Conservation (phyloP, 2,329 filamentous ascomycete species). For the Penicillium sp. region DNA sequence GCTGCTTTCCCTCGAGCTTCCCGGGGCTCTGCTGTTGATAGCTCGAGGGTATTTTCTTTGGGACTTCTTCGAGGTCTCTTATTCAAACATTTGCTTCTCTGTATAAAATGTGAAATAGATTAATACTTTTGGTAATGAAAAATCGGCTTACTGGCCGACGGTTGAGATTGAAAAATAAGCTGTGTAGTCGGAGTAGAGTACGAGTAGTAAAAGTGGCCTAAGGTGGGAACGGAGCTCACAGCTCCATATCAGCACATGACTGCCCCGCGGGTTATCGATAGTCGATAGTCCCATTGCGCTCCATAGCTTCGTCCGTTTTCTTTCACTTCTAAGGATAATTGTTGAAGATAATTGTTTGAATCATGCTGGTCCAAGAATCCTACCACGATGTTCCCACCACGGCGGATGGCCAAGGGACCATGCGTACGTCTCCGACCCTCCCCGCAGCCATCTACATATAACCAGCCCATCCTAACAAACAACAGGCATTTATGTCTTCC, state of each 20-base stretch:
- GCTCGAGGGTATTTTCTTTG: background rate
- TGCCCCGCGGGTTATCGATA: slow-evolving; percentile 27
- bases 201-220: background rate
- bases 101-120: slow-evolving; percentile 10
- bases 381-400: slow-evolving; percentile 40
- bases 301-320: too few species aligned
- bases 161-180: background rate
- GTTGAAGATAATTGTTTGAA: background rate
- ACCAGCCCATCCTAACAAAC: background rate
- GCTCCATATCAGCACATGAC: slow-evolving; percentile 25
- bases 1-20: background rate
- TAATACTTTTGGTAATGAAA: slow-evolving; percentile 7
- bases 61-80: background rate
- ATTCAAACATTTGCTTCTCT: slow-evolving; percentile 1
- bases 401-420: slow-evolving; percentile 39
- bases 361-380: slow-evolving; percentile 39
- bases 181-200: background rate
- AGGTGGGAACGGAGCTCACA: background rate
- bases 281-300: background rate
- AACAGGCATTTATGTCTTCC: slow-evolving; percentile 83
- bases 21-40: background rate
- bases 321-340: too few species aligned
- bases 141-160: background rate
- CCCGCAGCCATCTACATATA: background rate
- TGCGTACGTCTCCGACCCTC: slow-evolving; percentile 33